Evolutionary conservation across 192 early-diverging fungal species (phyloP), one percentile per base, ranked within the genome.

Genomic region (Backusella westeae): DNA sequence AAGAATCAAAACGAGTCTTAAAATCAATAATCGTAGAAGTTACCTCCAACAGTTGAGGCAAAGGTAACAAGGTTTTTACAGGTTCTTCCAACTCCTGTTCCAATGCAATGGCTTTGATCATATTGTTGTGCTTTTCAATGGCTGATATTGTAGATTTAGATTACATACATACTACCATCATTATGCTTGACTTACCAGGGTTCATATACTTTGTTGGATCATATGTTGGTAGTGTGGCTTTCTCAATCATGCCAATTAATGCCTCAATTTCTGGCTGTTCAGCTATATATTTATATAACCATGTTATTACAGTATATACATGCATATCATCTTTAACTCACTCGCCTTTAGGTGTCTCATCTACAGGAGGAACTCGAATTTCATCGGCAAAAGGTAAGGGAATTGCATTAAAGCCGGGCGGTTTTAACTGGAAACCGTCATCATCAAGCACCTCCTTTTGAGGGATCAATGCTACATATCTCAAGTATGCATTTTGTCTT

Each of bases 331-430:
- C 19, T n/a, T 49, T 49, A 23, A 0, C 32, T 7, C 0, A 75
- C 63, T 66, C 71, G 76, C 77, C 75, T 34, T 59, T 34, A 39
- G 79, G 69, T 36, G 74, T 70, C 6, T 44, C 39, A 12, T 79
- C 69, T 14, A 79, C 72, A 35, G 84, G 87, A 14, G 84, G 35
- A 9, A 76, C 67, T 44, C 94, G 84, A 46, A 91, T 83, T 72
- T 96, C 94, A 73, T 96, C 93, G n/a, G 86, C 88, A 85, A 88
- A 96, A 19, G 94, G 94, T 34, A 96, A 69, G 34, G 77, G 80
- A 42, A 93, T 83, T 34, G 93, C 69, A 69, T 93, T 81, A 63
- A 94, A 89, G 7, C 93, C 94, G 65, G 85, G 89, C 14, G 92
- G 91, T 17, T 78, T 75, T 26, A 87, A 74, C 75, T 88, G 79